Base-by-base conservation (phyloP, 768 basidiomycete species). In the Pholiota conissans region DNA sequence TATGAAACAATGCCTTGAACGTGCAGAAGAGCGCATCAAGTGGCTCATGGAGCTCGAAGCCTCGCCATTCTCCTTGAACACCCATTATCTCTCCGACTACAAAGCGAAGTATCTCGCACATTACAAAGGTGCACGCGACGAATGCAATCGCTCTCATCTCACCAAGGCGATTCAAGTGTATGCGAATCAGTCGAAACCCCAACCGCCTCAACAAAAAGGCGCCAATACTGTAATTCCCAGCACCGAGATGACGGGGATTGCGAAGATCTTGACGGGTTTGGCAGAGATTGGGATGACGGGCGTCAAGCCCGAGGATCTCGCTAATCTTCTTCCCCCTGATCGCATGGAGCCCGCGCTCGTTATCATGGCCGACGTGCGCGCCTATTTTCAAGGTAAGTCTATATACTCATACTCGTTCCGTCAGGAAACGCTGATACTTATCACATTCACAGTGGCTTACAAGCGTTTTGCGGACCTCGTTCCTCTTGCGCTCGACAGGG, bases 311-410 rank as follows among this genome's bases (percentile, higher is more conserved):
- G 69, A 69, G 3, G 82, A 85, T 52, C 60, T 89, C 0, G 61
- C 77, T 0, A 84, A 76, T 61, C 63, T 89, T 0, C 72, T 85
- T 3, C 78, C 81, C 0, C 56, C 74, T 0, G 85, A 88, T 57
- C 71, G 71, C 2, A 79, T 77, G 74, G 85, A 84, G 34, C 76
- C 80, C 0, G 84, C 84, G 0, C 61, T 90, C 16, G 62, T 69
- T 3, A 87, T 90, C 63, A 90, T 91, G 87, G 86, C 86, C 0
- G 80, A 84, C 55, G 86, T 89, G 1, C 76, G 86, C 4, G 88
- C 85, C 0, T 90, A 90, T 61, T 90, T 90, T 68, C 86, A 90
- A 77, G 89, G 90, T 87, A 1, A 8, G 52, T 49, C 13, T 34
- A 10, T 45, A 10, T 24, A 10, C 22, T 13, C 26, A 28, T 34